Base-by-base conservation (phyloP, 2,329 filamentous ascomycete genomes). In the Botryotinia narcissicola region DNA sequence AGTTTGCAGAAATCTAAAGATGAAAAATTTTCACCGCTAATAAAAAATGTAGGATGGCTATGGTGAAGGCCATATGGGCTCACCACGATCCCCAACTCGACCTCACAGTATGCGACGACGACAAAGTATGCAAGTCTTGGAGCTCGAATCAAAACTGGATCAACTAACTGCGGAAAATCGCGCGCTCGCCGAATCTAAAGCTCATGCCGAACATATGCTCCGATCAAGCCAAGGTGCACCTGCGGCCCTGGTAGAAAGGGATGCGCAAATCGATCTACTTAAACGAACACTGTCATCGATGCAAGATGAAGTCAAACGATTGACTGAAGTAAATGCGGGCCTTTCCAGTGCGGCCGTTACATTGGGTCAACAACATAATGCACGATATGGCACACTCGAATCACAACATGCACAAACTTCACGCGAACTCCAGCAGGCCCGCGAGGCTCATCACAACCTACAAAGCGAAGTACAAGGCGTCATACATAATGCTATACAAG, bases 71-170 rank as follows among this genome's bases (percentile, higher is more conserved):
- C 93, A 89, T 81, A 88, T 92, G 81, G 91, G 91, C 81, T 97
- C 94, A 82, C 94, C 95, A 80, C 91, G 92, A 80, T 98, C 96
- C 80, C 96, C 96, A 72, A 97, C 94, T 78, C 91, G 95, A 83
- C 95, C 96, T 79, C 94, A 95, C 81, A 98, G 94, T 86, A 93
- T 99, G 89, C 95, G 95, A 79, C 95, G 95, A 81, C 93, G 95
- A 81, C 96, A 97, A 84, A 98, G 95, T 87, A 95, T 98, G 91
- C 95, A 98, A 84, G 90, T 95, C 72, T 90, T 98, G 75, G 95
- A 99, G 80, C 90, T 99, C 81, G 94, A 98, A 85, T 87, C 89
- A 74, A 90, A 89, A 80, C 88, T 99, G 79, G 94, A 98, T 78
- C 92, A 95, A 82, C 87, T 99, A 76, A 86, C 92, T 59, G 90